A percentile compares a stretch with the other conserved stretches of the same genome.
Evolutionary conservation across 352 stramenopile species (phyloP).

Genomic region (Phytophthora cactorum): DNA sequence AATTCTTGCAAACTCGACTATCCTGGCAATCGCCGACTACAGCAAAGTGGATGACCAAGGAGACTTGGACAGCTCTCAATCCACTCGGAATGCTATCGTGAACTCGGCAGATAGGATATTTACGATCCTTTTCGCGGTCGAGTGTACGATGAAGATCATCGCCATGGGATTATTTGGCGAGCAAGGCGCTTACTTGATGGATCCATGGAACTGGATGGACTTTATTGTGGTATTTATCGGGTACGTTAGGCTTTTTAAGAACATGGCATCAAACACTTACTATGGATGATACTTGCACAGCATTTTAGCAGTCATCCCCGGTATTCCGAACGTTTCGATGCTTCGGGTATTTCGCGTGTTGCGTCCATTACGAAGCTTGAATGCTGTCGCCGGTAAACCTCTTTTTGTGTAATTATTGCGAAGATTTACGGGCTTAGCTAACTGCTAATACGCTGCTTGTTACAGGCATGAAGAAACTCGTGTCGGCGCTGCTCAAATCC

Average conservation of each 20-base stretch:
- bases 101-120: conserved; percentile 60
- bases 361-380: conserved; percentile 61
- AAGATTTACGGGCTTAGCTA: neutral
- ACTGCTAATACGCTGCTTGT: neutral
- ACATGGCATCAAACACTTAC: no score
- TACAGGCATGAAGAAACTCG: conserved; percentile 79
- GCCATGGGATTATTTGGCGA: conserved; percentile 81
- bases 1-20: conserved; percentile 84
- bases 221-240: conserved; percentile 90
- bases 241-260: conserved; percentile 32
- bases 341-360: conserved; percentile 70
- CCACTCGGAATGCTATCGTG: conserved; percentile 64
- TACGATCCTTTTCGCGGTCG: conserved; percentile 83
- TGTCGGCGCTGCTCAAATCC: conserved; percentile 75
- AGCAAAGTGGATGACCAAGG: conserved; percentile 55
- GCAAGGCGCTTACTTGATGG: conserved; percentile 79
- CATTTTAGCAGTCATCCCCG: conserved; percentile 68
- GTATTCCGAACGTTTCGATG: conserved; percentile 68
- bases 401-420: neutral
- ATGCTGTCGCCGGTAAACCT: conserved; percentile 56
- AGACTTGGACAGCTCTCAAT: conserved; percentile 48
- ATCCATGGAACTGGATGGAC: conserved; percentile 92
- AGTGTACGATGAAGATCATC: conserved; percentile 91
- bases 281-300: conserved; percentile 20
- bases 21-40: conserved; percentile 84